Base-by-base conservation (phyloP, 768 basidiomycete genomes). In the Coprinopsis sp. region DNA sequence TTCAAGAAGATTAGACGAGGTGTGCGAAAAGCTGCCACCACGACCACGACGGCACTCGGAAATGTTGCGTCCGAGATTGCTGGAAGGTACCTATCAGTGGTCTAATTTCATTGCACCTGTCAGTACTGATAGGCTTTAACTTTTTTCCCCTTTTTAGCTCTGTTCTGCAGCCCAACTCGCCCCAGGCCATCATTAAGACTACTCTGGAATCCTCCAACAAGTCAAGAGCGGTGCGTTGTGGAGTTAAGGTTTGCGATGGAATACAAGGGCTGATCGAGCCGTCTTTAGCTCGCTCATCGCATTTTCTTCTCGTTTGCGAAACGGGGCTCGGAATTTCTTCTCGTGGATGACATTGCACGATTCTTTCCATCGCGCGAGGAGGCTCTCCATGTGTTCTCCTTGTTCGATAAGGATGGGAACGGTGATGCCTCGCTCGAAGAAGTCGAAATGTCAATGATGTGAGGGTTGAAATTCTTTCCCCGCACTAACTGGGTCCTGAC, bases 91-190 rank as follows among this genome's bases (percentile, higher is more conserved):
- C 29, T n/a, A n/a, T n/a, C 34, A 54, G 27, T 22, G 27, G 18
- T 47, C 12, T 44, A 42, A 37, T 38, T 10, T 31, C n/a, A 23
- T 19, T 33, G 39, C 23, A 44, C 19, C 24, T 7, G 31, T 8
- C 34, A 23, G n/a, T 6, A 31, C 30, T 8, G 19, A 21, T 14
- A 27, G 21, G 29, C 45, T 42, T 19, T 3, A 39, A 16, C 30
- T 45, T 30, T 12, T 27, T n/a, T n/a, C 4, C 23, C 47, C 16
- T 48, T 16, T 40, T 50, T 40, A 81, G 80, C 49, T 84, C 82
- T 30, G 77, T 93, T n/a, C 65, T 94, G 18, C 91, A 93, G 61
- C 91, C 91, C 33, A 92, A 93, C 59, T 89, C 87, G 1, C 87
- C 89, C 0, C 79, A 79, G 58, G 84, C 85, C 21, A 79, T 86